Conservation (phyloP, 129 eudicot species). For the Mikania micrantha region DNA sequence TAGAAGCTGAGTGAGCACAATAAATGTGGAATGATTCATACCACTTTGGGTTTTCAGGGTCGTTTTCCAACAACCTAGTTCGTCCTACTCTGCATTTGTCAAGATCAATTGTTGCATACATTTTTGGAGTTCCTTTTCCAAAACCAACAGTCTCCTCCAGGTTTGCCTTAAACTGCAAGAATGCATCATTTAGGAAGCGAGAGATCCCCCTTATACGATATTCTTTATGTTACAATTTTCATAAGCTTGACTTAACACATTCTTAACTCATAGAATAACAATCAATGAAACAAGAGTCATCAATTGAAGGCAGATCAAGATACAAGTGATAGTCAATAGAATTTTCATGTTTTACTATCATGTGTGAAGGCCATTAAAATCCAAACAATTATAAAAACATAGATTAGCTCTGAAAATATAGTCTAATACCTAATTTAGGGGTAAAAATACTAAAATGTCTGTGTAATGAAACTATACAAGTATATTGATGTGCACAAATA, state of each 20-base stretch:
- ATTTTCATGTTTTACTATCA: neutral
- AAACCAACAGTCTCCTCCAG: slow-evolving; percentile 66
- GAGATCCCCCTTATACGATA: neutral
- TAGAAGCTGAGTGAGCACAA: slow-evolving; percentile 53
- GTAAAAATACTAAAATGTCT: neutral
- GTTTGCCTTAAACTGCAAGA: slow-evolving; percentile 44
- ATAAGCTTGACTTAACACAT: neutral
- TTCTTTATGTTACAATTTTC: neutral
- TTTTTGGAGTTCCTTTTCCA: slow-evolving; percentile 70
- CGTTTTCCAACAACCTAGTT: slow-evolving; percentile 47
- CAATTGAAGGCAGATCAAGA: neutral
- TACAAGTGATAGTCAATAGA: neutral
- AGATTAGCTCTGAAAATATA: neutral
- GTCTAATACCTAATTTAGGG: neutral
- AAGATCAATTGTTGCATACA: slow-evolving; percentile 69
- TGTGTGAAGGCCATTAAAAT: neutral
- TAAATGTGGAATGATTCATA: slow-evolving; percentile 62
- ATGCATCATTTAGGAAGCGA: slow-evolving; percentile 12
- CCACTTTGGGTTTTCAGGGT: slow-evolving; percentile 66
- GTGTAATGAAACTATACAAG: neutral
- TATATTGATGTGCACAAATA: neutral
- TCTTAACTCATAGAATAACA: neutral
- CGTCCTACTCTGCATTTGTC: slow-evolving; percentile 77
- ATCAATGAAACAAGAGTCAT: neutral
- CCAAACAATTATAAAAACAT: slow-evolving; percentile 1